Conservation (phyloP, 2,329 filamentous ascomycete species). For the Nannizzia gypsea region DNA sequence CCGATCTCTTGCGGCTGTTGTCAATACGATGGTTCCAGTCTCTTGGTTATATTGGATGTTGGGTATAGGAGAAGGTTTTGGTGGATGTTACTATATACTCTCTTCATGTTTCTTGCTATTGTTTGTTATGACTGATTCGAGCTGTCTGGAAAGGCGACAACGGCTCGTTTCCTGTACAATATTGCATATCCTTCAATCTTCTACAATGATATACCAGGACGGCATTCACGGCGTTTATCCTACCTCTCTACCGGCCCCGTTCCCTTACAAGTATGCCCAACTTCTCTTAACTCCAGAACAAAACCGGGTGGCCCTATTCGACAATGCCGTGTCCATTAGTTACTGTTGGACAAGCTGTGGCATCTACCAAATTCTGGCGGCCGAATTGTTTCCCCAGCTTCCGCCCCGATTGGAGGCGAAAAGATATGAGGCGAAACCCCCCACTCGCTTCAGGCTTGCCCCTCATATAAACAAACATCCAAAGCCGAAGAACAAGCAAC, state of each 20-base stretch:
- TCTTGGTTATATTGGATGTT: conserved; percentile 1
- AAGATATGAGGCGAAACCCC: neutral
- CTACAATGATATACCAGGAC: neutral
- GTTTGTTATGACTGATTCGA: neutral
- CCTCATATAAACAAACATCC: neutral
- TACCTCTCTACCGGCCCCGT: neutral
- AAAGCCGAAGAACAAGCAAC: neutral
- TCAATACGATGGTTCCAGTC: neutral
- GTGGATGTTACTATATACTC: neutral
- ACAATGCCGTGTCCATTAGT: neutral
- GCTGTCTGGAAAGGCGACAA: neutral
- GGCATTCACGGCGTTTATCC: neutral
- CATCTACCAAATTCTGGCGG: neutral
- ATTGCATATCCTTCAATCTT: neutral
- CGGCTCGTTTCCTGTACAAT: neutral
- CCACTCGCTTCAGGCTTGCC: neutral
- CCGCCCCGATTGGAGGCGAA: neutral
- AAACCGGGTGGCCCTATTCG: neutral
- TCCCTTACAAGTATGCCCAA: neutral
- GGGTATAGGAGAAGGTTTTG: neutral
- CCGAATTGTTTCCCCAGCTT: conserved; percentile 1
- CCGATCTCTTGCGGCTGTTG: neutral
- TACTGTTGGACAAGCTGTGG: neutral
- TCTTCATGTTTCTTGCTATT: neutral
- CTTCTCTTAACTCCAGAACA: neutral